phyloP scores from a whole-genome alignment of 2,329 filamentous ascomycete genomes.

The Clarireedia homoeocarpa region DNA sequence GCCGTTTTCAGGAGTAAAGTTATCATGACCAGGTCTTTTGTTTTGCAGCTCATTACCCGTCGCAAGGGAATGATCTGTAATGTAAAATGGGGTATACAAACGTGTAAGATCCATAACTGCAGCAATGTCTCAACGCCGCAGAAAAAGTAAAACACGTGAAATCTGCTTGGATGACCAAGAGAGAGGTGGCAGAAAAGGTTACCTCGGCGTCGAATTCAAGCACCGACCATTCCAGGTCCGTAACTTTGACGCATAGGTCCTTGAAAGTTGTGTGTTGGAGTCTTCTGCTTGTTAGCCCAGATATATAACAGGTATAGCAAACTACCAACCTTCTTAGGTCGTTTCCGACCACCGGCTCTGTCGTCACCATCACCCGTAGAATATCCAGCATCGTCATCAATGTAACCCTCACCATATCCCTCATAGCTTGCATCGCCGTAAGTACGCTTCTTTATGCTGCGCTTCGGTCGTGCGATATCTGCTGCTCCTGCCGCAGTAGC shows the following conservation, averaged over 20 bases:
- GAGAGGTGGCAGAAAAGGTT: not conserved
- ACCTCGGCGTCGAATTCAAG: constrained; percentile 29
- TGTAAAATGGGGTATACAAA: not conserved
- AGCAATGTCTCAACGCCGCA: constrained; percentile 3
- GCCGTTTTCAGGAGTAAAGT: not conserved
- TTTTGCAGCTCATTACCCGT: not conserved
- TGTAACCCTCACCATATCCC: constrained; percentile 65
- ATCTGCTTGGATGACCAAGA: not conserved
- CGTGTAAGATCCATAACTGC: constrained; percentile 1
- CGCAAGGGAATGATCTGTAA: not conserved
- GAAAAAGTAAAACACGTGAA: not conserved
- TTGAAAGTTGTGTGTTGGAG: constrained; percentile 21
- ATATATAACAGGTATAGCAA: constrained; percentile 13
- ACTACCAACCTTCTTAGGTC: constrained; percentile 54
- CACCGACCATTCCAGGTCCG: constrained; percentile 50
- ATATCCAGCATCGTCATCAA: constrained; percentile 61
- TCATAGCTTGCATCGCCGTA: constrained; percentile 70
- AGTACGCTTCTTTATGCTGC: constrained; percentile 63
- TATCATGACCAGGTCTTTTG: not conserved
- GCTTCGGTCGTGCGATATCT: constrained; percentile 46
- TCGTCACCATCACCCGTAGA: constrained; percentile 67
- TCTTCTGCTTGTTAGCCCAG: constrained; percentile 24
- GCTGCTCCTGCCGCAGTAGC: not conserved
- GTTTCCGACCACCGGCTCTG: constrained; percentile 44
- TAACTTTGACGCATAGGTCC: constrained; percentile 35